Evolutionary conservation across 495 filamentous ascomycete genomes (phyloP), one percentile per base, ranked within the genome.

Genomic region (Trichoderma orchidacearum): DNA sequence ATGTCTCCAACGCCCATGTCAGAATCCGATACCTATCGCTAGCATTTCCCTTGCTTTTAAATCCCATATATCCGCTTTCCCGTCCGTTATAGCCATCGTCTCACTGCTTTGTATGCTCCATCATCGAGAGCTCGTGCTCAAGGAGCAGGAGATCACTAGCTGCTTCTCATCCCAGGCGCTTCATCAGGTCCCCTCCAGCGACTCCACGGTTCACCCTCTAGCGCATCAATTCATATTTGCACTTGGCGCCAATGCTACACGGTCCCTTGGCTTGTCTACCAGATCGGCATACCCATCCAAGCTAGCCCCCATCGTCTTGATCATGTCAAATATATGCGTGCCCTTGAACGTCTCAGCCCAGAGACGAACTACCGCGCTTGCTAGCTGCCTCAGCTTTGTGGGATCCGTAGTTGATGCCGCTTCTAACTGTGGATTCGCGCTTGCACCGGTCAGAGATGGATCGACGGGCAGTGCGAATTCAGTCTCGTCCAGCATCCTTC

Each of bases 401-500:
- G 75, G 73, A 62, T 75, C 75, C 21, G 66, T 69, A 11, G 66
- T 63, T 48, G 41, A n/a, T 30, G 67, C 62, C 45, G 69, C 58
- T 57, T 76, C 73, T 58, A 69, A 62, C 17, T 60, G 59, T 2
- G 68, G 66, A 17, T 67, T 62, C 52, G 48, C 45, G 3, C 60
- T 64, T 28, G 64, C 62, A 17, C 68, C 70, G 3, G 67, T 72
- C 30, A 74, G 68, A 2, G 72, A 73, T 3, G 75, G 75, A 38
- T 78, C 75, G 51, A 78, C 70, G 1, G 75, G 74, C 6, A 84
- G 81, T 41, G 84, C 82, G 65, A 86, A 84, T 59, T 86, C 83
- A 8, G 85, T 88, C 72, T 89, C 85, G 63, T 86, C 82, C 61
- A 89, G 76, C 80, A 89, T 85, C 61, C 80, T 83, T 54, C 83